Base-by-base conservation (phyloP, 257 asterid genomes). In the Primulina huaijiensis region DNA sequence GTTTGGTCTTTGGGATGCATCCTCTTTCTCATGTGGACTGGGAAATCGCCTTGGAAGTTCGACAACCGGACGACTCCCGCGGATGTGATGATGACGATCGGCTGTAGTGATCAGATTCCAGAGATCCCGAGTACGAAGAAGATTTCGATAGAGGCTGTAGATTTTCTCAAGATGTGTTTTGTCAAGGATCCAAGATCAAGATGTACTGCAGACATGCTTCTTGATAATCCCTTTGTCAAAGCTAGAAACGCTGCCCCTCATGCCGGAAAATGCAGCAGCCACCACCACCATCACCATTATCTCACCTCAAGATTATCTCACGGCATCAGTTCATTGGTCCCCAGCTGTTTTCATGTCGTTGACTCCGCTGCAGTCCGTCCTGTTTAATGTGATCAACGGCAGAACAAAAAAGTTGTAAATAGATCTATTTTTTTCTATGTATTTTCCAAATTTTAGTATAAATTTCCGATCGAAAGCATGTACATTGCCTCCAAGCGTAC, bases 1-100 rank as follows among this genome's bases (percentile, higher is more conserved):
- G 66, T 76, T 16, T 76, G 80, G 76, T 68, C 73, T 1, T 29
- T 76, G 61, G 80, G 76, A 5, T 71, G 76, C 76, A 71, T 69
- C 3, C 70, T 76, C 4, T 59, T 63, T 11, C 46, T 20, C 31
- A 75, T 64, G 75, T n/a, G 57, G 63, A 74, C 74, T 7, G 78
- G 78, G 0, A 74, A 52, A 16, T 57, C 73, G 0, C 78, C 78
- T 7, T 74, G 73, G 78, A 23, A 25, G 5, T 20, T 61, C 5
- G 64, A 31, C 8, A 60, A 25, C 4, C 50, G 6, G 2, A 63
- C 23, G 23, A 38, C 23, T 16, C 69, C 21, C 14, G 33, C 35
- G 17, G 78, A 74, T 34, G 74, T 74, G 21, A 2, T 74, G 59
- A 31, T 74, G 52, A 74, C n/a, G 68, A 74, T 74, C 2, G 69